Base-by-base conservation (phyloP, 257 asterid genomes). In the Sherardia arvensis region DNA sequence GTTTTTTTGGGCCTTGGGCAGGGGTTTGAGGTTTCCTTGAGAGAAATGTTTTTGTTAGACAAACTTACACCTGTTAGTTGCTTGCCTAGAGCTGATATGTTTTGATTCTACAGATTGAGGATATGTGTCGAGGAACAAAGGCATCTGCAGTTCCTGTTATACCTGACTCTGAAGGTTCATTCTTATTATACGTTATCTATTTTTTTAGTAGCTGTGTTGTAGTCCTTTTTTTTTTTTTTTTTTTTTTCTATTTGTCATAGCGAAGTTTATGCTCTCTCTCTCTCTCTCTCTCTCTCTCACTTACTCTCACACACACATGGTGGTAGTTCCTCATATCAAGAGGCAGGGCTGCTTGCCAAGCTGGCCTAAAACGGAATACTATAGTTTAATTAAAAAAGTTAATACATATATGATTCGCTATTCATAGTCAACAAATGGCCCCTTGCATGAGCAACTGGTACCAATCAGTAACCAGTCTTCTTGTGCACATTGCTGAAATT, bases 141-240 rank as follows among this genome's bases (percentile, higher is more conserved):
- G 87, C 99, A 78, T 84, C 95, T 70, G 99, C 90, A 18, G 68
- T 92, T 74, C 97, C 99, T 32, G 95, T 92, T 27, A 64, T 92
- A 69, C 95, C 97, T 29, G 99, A 92, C 45, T 92, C 97, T 29
- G 97, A 92, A 89, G 99, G 99, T 91, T 33, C 25, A 14, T 43
- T 23, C 53, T 15, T 22, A 8, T 17, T 2, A 61, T 34, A 4
- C 21, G 17, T 38, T 51, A 27, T 53, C 40, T 53, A 17, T 29
- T 8, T 53, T 8, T 6, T 28, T 14, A 1, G 27, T 2, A 62
- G 15, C 3, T 47, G 10, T 49, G 28, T 49, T 27, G 3, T 10
- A 32, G 15, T 32, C 7, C 22, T 8, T 34, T 1, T 34, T 17
- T 34, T 15, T 2, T 2, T 4, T 20, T 12, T 33, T 23, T 20